A percentile compares a stretch with the other conserved stretches of the same genome.
Conservation (phyloP, 306 rosid species). For the Quercus berberidifolia region DNA sequence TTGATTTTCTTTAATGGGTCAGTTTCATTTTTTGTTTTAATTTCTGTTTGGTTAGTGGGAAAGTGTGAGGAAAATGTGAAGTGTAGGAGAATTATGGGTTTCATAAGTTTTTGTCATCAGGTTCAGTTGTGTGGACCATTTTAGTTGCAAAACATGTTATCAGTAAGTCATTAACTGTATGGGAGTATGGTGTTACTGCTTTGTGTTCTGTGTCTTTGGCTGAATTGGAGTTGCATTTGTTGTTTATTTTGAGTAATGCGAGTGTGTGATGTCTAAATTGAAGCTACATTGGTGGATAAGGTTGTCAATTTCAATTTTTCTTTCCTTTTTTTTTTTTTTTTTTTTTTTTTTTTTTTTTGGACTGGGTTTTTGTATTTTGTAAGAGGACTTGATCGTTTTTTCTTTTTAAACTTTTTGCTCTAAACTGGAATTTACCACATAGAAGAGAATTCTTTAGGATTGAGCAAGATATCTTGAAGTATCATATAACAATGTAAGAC, state of each 20-base stretch:
- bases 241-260: neutral
- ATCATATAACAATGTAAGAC: neutral
- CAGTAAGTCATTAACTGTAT: neutral
- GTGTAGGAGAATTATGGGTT: neutral
- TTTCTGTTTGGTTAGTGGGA: conserved; percentile 9
- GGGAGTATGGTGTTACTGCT: neutral
- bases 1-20: neutral
- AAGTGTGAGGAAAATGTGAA: neutral
- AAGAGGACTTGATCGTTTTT: neutral
- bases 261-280: neutral
- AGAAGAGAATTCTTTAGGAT: neutral
- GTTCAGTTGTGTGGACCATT: neutral
- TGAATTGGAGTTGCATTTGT: neutral
- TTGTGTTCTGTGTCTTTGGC: neutral
- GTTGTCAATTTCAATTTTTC: too few species aligned
- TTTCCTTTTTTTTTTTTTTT: too few species aligned
- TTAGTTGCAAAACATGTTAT: neutral
- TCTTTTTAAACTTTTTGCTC: too few species aligned
- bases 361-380: neutral
- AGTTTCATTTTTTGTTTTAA: neutral
- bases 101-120: neutral
- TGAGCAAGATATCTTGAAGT: neutral
- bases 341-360: neutral
- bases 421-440: neutral
- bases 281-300: neutral